Base-by-base conservation (phyloP, 305 asterid species). In the Plantago rigida region DNA sequence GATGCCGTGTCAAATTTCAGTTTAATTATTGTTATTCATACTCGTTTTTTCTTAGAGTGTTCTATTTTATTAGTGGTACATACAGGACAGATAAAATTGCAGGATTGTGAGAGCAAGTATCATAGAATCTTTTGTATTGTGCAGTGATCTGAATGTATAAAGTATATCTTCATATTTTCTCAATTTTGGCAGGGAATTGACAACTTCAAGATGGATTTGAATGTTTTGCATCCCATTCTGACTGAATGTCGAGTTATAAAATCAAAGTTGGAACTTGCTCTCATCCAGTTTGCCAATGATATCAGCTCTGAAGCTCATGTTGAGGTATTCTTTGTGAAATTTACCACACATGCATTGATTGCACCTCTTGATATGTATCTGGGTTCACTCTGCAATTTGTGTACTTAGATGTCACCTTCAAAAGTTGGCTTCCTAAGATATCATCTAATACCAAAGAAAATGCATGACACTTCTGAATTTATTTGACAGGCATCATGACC, bases 261-360 rank as follows among this genome's bases (percentile, higher is more conserved):
- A 84, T 84, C 95, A 13, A 59, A 70, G 53, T 73, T 79, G 62
- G 98, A 92, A 81, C 79, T 87, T 73, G 78, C 75, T 75, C 78
- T 92, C 66, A 88, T 92, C 74, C 98, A 92, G 71, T 92, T 78
- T 74, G 93, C 98, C 72, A 92, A 88, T 73, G 95, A 91, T 72
- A 91, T 91, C 71, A 91, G 96, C 86, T 86, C 98, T 28, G 98
- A 92, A 84, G 96, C 96, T 65, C 98, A 92, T 77, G 86, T 92
- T 63, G 86, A 88, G 96, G 96, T 91, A 69, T 72, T 61, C 61
- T 69, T 72, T 70, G 60, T 68, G 62, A 64, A 57, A 63, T 58
- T 64, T 11, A 60, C 42, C 55, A 13, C 22, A 47, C 44, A 14
- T 51, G 31, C 26, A 47, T 41, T 59, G 52, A 53, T 55, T 50